Evolutionary conservation across 2,329 filamentous ascomycete genomes (phyloP).

Genomic region (Cladosporium sp.): DNA sequence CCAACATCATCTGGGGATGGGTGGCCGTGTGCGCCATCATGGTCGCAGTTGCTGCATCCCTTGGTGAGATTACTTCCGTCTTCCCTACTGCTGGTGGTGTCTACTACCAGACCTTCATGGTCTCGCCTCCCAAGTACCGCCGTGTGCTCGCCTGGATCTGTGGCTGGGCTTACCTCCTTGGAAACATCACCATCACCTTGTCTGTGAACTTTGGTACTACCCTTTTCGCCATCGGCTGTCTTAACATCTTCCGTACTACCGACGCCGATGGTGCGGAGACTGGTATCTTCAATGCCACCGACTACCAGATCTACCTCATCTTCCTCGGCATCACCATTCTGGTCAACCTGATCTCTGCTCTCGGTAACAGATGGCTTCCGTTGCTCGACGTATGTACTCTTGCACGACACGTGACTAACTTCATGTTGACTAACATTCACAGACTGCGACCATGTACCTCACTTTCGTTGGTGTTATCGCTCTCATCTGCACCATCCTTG

Average conservation of each 20-base stretch:
- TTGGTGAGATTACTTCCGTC: conserved; percentile 71
- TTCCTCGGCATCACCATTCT: conserved; percentile 52
- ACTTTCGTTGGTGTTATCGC: conserved; percentile 70
- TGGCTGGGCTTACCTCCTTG: conserved; percentile 75
- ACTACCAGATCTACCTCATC: conserved; percentile 51
- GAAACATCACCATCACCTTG: conserved; percentile 80
- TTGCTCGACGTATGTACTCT: conserved; percentile 56
- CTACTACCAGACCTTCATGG: conserved; percentile 78
- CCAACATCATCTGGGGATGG: conserved; percentile 74
- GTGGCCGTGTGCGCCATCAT: conserved; percentile 68
- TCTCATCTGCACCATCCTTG: conserved; percentile 63
- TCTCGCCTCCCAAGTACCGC: conserved; percentile 62
- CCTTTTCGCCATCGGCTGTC: conserved; percentile 54
- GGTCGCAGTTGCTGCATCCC: conserved; percentile 67
- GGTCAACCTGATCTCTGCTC: conserved; percentile 53
- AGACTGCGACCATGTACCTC: conserved; percentile 70
- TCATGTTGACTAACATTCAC: conserved; percentile 38
- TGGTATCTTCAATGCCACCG: conserved; percentile 45
- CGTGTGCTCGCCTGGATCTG: conserved; percentile 68
- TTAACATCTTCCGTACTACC: conserved; percentile 42
- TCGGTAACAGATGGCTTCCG: conserved; percentile 56
- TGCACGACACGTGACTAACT: not conserved
- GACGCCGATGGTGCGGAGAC: conserved; percentile 49
- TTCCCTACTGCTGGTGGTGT: conserved; percentile 65
- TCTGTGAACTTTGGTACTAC: conserved; percentile 76